phyloP scores from a whole-genome alignment of 2,329 filamentous ascomycete genomes.

The Erysiphe neolycopersici region DNA sequence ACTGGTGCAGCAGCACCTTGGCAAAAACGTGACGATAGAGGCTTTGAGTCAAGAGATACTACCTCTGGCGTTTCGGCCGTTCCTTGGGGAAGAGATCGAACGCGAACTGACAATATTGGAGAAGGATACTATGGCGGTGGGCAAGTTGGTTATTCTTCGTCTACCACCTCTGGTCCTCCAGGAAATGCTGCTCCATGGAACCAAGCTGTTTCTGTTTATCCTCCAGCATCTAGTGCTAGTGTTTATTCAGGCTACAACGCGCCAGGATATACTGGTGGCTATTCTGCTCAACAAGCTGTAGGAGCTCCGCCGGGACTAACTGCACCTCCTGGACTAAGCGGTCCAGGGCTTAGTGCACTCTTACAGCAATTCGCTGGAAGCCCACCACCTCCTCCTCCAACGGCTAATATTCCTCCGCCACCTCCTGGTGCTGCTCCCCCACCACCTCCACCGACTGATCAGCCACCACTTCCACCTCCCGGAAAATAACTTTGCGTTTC shows the following conservation, averaged over 20 bases:
- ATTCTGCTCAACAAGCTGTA: constrained; percentile 18
- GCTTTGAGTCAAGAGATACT: constrained; percentile 14
- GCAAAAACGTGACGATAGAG: constrained; percentile 21
- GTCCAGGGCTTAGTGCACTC: constrained; percentile 33
- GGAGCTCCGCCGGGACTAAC: constrained; percentile 17
- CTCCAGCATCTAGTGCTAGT: constrained; percentile 17
- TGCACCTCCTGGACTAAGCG: constrained; percentile 22
- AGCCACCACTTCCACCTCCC: neutral
- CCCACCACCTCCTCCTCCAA: constrained; percentile 25
- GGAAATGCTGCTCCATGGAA: constrained; percentile 18
- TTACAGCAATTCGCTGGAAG: constrained; percentile 35
- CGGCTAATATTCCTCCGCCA: constrained; percentile 15
- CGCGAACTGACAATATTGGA: constrained; percentile 17
- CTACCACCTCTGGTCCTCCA: constrained; percentile 16
- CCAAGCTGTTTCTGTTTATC: constrained; percentile 17
- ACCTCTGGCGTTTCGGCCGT: constrained; percentile 19
- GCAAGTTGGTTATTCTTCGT: constrained; percentile 22
- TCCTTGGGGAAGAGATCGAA: constrained; percentile 35
- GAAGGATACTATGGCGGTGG: constrained; percentile 21
- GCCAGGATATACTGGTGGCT: constrained; percentile 16
- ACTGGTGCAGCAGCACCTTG: constrained; percentile 68
- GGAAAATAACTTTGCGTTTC: no score
- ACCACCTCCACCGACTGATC: constrained; percentile 30
- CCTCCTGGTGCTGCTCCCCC: constrained; percentile 26
- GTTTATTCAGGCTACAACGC: constrained; percentile 28